Evolutionary conservation across 106 monocot genomes (phyloP).

Genomic region (Dendrobium officinale): DNA sequence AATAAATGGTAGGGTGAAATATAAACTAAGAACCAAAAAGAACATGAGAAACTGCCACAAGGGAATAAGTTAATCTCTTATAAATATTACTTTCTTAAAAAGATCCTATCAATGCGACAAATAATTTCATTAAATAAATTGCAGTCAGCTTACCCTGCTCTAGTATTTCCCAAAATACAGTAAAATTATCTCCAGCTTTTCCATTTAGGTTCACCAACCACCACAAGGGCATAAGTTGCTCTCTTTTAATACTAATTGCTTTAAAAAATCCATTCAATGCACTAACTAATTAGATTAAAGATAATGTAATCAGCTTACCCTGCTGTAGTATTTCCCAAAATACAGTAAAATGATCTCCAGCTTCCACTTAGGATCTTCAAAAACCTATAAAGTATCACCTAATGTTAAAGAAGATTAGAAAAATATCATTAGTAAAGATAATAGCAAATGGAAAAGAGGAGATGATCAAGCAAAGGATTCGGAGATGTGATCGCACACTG

Average conservation of each 20-base stretch:
- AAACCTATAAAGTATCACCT: not conserved
- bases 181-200: slow-evolving; percentile 6
- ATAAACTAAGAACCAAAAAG: not conserved
- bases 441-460: not conserved
- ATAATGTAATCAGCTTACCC: not conserved
- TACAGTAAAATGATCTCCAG: slow-evolving; percentile 6
- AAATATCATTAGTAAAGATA: not conserved
- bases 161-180: slow-evolving; percentile 4
- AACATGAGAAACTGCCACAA: not conserved
- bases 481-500: too few relatives aligned
- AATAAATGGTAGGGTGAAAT: not conserved
- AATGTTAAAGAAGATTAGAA: not conserved
- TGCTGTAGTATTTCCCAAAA: slow-evolving; percentile 9
- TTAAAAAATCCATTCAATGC: not conserved
- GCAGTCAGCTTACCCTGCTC: not conserved
- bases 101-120: not conserved
- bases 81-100: not conserved
- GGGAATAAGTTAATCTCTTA: not conserved
- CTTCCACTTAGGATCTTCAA: slow-evolving; percentile 9
- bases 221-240: not conserved
- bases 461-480: not conserved
- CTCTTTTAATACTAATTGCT: not conserved
- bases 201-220: slow-evolving; percentile 4
- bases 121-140: not conserved
- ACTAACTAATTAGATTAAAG: not conserved